phyloP scores from a whole-genome alignment of 768 basidiomycete genomes.

The Tubosaeta sp. region DNA sequence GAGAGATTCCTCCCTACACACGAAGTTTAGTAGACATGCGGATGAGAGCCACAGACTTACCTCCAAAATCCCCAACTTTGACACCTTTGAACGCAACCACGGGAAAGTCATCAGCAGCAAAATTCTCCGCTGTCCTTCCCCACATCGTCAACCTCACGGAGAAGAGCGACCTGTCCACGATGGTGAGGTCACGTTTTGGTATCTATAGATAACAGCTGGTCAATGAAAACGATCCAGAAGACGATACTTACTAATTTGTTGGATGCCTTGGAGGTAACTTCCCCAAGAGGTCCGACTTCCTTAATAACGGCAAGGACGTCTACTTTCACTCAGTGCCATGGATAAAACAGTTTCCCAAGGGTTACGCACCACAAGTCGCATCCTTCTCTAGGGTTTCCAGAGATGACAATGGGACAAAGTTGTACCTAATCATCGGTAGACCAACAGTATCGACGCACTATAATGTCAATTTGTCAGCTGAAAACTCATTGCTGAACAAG shows the following conservation, averaged over 20 bases:
- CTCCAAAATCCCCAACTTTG: slow-evolving; percentile 89
- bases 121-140: slow-evolving; percentile 93
- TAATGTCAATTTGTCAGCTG: slow-evolving; percentile 4
- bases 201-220: slow-evolving; percentile 43
- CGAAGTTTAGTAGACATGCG: slow-evolving; percentile 6
- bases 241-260: slow-evolving; percentile 45
- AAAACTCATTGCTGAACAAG: neutral
- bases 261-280: slow-evolving; percentile 74
- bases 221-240: neutral
- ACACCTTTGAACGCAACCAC: slow-evolving; percentile 93
- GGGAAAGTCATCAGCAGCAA: slow-evolving; percentile 51
- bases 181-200: slow-evolving; percentile 80
- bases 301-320: slow-evolving; percentile 89
- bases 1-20: slow-evolving; percentile 73
- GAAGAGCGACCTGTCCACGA: slow-evolving; percentile 81
- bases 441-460: slow-evolving; percentile 78
- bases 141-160: slow-evolving; percentile 86
- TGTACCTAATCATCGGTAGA: slow-evolving; percentile 81
- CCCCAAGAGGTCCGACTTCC: slow-evolving; percentile 61
- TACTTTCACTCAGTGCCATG: slow-evolving; percentile 25
- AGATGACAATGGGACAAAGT: slow-evolving; percentile 62
- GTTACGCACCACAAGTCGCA: slow-evolving; percentile 66
- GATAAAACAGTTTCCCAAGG: neutral
- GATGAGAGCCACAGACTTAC: slow-evolving; percentile 32
- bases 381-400: slow-evolving; percentile 72